Evolutionary conservation across 805 yeast genomes (phyloP).

Genomic region (Candida caryicola): DNA sequence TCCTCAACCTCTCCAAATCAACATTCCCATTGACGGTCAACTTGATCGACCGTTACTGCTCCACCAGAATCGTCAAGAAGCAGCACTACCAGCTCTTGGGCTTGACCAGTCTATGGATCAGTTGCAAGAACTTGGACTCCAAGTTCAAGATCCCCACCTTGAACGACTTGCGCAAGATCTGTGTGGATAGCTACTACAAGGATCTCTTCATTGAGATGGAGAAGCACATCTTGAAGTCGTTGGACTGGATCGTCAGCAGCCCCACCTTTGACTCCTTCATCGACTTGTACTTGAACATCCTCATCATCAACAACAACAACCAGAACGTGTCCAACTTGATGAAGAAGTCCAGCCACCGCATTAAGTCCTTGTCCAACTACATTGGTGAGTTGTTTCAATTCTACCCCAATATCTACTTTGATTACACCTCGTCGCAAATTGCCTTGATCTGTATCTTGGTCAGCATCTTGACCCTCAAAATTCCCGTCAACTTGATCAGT

Average conservation of each 20-base stretch:
- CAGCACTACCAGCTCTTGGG: conserved; percentile 46
- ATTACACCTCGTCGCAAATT: conserved; percentile 52
- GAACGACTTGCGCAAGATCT: conserved; percentile 50
- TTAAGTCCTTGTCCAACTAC: conserved; percentile 56
- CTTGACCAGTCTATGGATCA: conserved; percentile 43
- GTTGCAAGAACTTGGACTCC: conserved; percentile 48
- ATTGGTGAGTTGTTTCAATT: conserved; percentile 67
- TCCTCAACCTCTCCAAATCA: conserved; percentile 36
- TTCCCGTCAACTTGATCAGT: conserved; percentile 24
- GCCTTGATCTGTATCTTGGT: conserved; percentile 44
- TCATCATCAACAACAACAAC: conserved; percentile 21
- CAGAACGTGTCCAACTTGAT: conserved; percentile 10
- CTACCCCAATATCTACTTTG: conserved; percentile 55
- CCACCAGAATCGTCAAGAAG: conserved; percentile 43
- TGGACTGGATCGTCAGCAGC: conserved; percentile 62
- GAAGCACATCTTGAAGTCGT: conserved; percentile 57
- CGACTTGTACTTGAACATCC: conserved; percentile 50
- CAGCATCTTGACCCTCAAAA: conserved; percentile 35
- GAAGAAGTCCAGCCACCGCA: conserved; percentile 13
- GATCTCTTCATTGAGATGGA: conserved; percentile 66
- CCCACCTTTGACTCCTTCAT: conserved; percentile 65
- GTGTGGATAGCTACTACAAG: conserved; percentile 57
- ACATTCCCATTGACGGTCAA: conserved; percentile 46
- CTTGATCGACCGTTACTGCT: conserved; percentile 43
- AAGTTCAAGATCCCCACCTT: conserved; percentile 58